Evolutionary conservation across 192 early-diverging fungal genomes (phyloP).

Genomic region (Entomortierella parvispora): DNA sequence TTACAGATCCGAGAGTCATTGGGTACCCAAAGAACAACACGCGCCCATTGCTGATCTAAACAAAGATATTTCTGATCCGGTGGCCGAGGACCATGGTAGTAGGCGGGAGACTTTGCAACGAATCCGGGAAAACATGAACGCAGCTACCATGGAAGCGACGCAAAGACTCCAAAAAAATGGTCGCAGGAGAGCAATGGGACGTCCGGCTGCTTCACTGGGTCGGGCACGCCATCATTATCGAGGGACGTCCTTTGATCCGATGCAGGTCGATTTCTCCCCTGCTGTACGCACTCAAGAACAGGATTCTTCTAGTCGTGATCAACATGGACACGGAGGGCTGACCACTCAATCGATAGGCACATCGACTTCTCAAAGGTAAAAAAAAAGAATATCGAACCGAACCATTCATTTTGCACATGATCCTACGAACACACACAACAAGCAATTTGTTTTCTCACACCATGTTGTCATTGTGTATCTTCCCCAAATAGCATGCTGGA

Average conservation of each 20-base stretch:
- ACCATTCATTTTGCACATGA: too few species aligned
- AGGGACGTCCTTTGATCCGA: constrained; percentile 15
- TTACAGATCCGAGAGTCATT: too few species aligned
- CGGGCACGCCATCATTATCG: constrained; percentile 1
- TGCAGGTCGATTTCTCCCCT: constrained; percentile 39
- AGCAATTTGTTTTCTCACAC: too few species aligned
- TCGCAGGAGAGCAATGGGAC: constrained; percentile 13
- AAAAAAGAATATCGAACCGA: too few species aligned
- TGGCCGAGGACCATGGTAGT: neutral
- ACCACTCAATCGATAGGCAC: constrained; percentile 7
- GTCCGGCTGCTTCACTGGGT: too few species aligned
- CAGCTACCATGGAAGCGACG: constrained; percentile 22
- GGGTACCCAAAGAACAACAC: too few species aligned
- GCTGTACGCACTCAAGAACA: constrained; percentile 7
- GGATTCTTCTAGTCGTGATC: neutral
- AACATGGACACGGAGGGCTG: neutral
- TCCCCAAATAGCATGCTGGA: constrained; percentile 5
- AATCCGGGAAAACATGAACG: constrained; percentile 35
- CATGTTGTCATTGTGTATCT: constrained; percentile 1
- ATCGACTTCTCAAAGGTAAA: neutral
- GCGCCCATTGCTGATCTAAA: neutral
- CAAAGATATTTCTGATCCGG: too few species aligned
- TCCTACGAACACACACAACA: too few species aligned
- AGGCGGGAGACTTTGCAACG: constrained; percentile 1
- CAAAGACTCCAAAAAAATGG: constrained; percentile 17